phyloP scores from a whole-genome alignment of 345 rosid species.

The Hibiscus tridactylites region DNA sequence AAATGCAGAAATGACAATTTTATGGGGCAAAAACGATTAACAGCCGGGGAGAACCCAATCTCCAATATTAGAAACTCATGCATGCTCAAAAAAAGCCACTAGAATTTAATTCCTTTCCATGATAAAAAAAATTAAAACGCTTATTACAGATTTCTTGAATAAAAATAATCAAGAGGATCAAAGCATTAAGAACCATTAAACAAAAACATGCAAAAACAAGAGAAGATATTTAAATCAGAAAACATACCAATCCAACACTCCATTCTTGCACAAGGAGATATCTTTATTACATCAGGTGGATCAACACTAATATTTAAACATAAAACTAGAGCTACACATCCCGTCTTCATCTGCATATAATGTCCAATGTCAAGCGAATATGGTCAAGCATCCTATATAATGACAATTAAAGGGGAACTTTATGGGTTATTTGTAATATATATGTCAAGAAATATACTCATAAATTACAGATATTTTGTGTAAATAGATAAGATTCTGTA shows the following conservation, averaged over 20 bases:
- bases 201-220: neutral
- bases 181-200: neutral
- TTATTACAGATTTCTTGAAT: neutral
- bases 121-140: neutral
- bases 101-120: neutral
- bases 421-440: neutral
- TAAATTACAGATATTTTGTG: too few relatives aligned
- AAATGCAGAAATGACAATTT: neutral
- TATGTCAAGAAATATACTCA: too few relatives aligned
- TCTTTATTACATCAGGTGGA: slow-evolving; percentile 99
- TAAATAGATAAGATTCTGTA: too few relatives aligned
- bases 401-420: neutral
- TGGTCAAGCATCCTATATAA: neutral
- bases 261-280: slow-evolving; percentile 99
- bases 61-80: neutral
- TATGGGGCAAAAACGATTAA: neutral
- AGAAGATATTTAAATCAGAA: slow-evolving; percentile 12
- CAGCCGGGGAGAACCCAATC: neutral
- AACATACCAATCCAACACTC: slow-evolving; percentile 95
- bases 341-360: slow-evolving; percentile 95
- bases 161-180: neutral
- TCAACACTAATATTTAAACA: slow-evolving; percentile 96
- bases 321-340: slow-evolving; percentile 92
- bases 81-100: neutral
- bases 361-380: neutral